Evolutionary conservation across 176 grass and related monocot species (phyloP).

Genomic region (Urochloa ruziziensis): DNA sequence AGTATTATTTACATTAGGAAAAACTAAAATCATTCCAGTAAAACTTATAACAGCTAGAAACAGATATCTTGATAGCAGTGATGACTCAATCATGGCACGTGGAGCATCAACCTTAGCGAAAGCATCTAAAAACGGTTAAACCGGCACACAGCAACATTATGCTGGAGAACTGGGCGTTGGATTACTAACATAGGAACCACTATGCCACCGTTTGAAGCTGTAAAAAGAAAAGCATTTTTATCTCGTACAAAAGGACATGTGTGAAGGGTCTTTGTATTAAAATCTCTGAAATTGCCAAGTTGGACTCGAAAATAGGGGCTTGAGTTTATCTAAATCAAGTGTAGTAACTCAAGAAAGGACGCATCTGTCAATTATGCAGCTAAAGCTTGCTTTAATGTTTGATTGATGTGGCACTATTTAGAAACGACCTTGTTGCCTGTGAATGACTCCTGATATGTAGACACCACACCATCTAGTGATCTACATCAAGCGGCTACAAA

Average conservation of each 20-base stretch:
- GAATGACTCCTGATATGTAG: conserved; percentile 5
- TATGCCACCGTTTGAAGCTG: background rate
- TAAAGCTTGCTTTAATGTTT: background rate
- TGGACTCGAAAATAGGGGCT: background rate
- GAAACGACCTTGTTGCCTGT: background rate
- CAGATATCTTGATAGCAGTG: background rate
- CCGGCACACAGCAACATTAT: background rate
- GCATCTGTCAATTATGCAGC: background rate
- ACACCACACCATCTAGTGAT: background rate
- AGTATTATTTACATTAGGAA: background rate
- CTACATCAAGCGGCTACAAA: background rate
- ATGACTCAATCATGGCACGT: background rate
- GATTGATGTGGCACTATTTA: background rate
- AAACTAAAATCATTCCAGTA: background rate
- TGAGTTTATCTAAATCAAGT: background rate
- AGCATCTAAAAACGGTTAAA: background rate
- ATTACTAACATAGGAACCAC: background rate
- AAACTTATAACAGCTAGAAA: background rate
- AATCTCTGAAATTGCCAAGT: background rate
- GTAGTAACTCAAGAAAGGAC: background rate
- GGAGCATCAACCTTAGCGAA: background rate
- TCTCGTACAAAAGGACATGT: background rate
- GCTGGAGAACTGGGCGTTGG: background rate
- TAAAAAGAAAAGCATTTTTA: background rate
- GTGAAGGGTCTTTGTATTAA: background rate